Evolutionary conservation across 805 yeast genomes (phyloP), one percentile per base, ranked within the genome.

Genomic region (Clavispora asparagi): DNA sequence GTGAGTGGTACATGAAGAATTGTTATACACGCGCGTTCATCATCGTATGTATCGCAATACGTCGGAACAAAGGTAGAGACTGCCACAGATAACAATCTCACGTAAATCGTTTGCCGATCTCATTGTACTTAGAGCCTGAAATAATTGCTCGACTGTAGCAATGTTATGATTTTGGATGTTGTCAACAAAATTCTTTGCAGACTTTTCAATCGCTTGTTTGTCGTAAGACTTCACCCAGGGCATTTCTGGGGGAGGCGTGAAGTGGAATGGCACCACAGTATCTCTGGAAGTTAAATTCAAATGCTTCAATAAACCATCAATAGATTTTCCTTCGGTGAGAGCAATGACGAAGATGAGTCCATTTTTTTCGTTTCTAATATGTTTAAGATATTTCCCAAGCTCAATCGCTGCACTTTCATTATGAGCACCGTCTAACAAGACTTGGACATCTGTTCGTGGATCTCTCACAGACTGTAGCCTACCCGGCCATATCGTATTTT

Each of bases 401-500:
- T 85, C 88, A n/a, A 67, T 64, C 0, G 97, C 94, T 0, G 97
- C 96, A 49, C 83, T 81, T 6, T 80, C 82, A 60, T 94, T 94
- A 62, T 94, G 98, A 0, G 98, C 97, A 2, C 98, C 98, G 65
- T 92, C 98, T 2, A 94, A 58, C 4, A 94, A 63, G 0, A 82
- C 62, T 1, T 56, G 51, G 0, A 47, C 47, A 7, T 54, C 56
- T 1, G 72, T 43, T 1, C 61, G 53, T 2, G 62, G 42, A 19
- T 61, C 55, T 1, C 43, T 42, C 1, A 65, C 43, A 1, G 57
- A 47, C 57, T 94, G 96, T 43, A 94, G 66, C 49, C 99, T 69
- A 1, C 97, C 98, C 0, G 95, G 95, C 98, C 98, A 91, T 8
- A 54, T 51, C 0, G 90, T 83, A 0, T 53, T 43, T 1, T 56